phyloP scores from a whole-genome alignment of 495 filamentous ascomycete species.

The Letharia columbiana region DNA sequence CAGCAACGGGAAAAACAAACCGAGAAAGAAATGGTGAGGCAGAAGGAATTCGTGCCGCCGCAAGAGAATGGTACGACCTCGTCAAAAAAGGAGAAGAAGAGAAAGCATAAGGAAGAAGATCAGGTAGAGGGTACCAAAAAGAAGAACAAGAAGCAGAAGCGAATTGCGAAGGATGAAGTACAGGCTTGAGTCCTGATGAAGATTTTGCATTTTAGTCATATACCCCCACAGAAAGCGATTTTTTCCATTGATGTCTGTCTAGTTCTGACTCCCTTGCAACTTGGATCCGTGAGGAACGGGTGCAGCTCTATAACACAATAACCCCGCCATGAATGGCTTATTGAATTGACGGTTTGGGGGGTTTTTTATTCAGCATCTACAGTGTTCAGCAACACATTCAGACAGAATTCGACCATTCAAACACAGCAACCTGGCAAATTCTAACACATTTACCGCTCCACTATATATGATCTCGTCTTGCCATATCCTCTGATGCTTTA shows the following conservation, averaged over 20 bases:
- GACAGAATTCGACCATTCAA: background rate
- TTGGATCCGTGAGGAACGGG: background rate
- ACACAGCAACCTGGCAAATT: background rate
- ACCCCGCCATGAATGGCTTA: background rate
- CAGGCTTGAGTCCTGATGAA: background rate
- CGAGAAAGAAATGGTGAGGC: slow-evolving; percentile 77
- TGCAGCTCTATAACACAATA: background rate
- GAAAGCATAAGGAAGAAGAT: slow-evolving; percentile 49
- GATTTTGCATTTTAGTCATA: background rate
- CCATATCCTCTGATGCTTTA: background rate
- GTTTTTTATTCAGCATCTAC: background rate
- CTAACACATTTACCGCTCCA: background rate
- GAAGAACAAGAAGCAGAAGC: slow-evolving; percentile 39
- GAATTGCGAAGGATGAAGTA: background rate
- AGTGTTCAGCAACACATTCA: background rate
- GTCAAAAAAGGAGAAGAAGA: slow-evolving; percentile 48
- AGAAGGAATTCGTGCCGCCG: slow-evolving; percentile 79
- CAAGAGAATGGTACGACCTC: slow-evolving; percentile 51
- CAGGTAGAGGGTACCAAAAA: slow-evolving; percentile 39
- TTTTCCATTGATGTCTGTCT: background rate
- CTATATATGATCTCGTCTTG: background rate
- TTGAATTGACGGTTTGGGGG: background rate
- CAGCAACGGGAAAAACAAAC: slow-evolving; percentile 74
- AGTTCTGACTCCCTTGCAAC: background rate
- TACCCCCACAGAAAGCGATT: background rate